Evolutionary conservation across 306 rosid genomes (phyloP).

Genomic region (Glycine latifolia): DNA sequence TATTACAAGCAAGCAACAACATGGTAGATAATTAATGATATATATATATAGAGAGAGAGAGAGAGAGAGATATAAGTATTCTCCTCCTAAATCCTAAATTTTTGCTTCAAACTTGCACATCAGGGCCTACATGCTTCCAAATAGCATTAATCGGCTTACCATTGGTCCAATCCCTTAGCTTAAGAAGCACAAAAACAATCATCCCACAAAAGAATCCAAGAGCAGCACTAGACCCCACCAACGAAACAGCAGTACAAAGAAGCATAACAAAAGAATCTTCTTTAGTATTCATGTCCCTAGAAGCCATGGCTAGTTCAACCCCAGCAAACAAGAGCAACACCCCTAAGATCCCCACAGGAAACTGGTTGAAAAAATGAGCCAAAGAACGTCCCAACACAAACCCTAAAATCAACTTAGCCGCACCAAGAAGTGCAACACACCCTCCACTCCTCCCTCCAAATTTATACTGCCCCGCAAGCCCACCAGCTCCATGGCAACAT

Average conservation of each 20-base stretch:
- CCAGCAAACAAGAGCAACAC: conserved; percentile 76
- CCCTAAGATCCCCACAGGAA: conserved; percentile 76
- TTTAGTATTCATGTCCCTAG: conserved; percentile 70
- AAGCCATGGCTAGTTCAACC: conserved; percentile 77
- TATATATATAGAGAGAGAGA: no score
- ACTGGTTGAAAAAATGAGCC: conserved; percentile 58
- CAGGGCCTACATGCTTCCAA: conserved; percentile 39
- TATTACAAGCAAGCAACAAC: not conserved
- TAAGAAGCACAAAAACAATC: conserved; percentile 50
- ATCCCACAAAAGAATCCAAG: conserved; percentile 71
- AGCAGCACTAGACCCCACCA: conserved; percentile 73
- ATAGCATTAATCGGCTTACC: conserved; percentile 24
- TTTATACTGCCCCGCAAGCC: conserved; percentile 83
- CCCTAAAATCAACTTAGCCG: conserved; percentile 63
- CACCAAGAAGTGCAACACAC: conserved; percentile 81
- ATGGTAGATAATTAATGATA: not conserved
- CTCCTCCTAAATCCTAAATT: not conserved
- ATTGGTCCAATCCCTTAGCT: conserved; percentile 53
- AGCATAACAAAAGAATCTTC: conserved; percentile 74
- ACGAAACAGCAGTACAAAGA: conserved; percentile 62
- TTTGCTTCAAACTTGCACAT: conserved; percentile 17
- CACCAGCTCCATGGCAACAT: conserved; percentile 84
- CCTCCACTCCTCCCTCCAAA: conserved; percentile 91
- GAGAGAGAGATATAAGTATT: no score
- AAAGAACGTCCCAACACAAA: conserved; percentile 70